These are phyloP conservation scores for Trypanosoma cruzi DNA, from an alignment of 208 protist genomes.

Conservation along the genomic window DNA sequence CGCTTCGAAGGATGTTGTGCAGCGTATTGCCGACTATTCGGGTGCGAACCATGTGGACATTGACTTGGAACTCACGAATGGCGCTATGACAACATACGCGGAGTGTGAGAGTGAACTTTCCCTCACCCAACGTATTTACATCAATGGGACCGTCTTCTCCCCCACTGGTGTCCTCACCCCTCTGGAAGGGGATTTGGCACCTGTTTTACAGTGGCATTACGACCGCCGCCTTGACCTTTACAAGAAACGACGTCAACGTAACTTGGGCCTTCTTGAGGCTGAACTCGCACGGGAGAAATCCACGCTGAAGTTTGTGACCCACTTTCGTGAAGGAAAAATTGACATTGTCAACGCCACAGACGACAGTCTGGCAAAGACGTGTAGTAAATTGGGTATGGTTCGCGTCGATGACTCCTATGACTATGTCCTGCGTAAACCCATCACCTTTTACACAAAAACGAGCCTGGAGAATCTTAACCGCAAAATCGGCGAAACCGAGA, in stretches of 20 bases:
- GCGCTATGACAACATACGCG: slow-evolving; percentile 53
- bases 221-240: slow-evolving; percentile 90
- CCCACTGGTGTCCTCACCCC: slow-evolving; percentile 79
- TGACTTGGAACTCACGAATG: slow-evolving; percentile 74
- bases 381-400: slow-evolving; percentile 66
- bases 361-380: slow-evolving; percentile 71
- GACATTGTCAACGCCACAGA: slow-evolving; percentile 85
- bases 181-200: slow-evolving; percentile 70
- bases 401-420: slow-evolving; percentile 79
- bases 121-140: slow-evolving; percentile 74
- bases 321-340: slow-evolving; percentile 83
- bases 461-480: slow-evolving; percentile 73
- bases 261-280: slow-evolving; percentile 65
- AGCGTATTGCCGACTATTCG: slow-evolving; percentile 90
- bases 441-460: slow-evolving; percentile 89
- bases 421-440: slow-evolving; percentile 88
- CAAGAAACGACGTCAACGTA: slow-evolving; percentile 80
- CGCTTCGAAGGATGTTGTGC: slow-evolving; percentile 74
- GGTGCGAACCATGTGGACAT: slow-evolving; percentile 92
- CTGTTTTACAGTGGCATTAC: slow-evolving; percentile 91
- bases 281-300: slow-evolving; percentile 73
- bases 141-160: slow-evolving; percentile 89
- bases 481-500: slow-evolving; percentile 60
- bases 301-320: slow-evolving; percentile 82
- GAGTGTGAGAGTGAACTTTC: slow-evolving; percentile 80